Conservation (phyloP, 164 flowering plant genomes). For the Protea cynaroides region DNA sequence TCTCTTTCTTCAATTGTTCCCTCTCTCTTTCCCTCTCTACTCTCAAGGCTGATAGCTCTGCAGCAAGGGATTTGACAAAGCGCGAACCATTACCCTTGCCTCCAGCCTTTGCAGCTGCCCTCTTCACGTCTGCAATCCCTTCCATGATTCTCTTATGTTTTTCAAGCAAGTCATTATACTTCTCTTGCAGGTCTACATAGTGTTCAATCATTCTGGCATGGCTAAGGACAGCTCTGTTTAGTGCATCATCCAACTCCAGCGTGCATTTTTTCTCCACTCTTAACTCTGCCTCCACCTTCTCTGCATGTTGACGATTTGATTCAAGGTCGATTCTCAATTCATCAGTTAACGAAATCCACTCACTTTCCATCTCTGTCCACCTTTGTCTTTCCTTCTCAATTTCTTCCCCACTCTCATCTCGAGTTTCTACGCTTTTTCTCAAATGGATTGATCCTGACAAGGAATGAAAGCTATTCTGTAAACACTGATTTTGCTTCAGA, state of each 20-base stretch:
- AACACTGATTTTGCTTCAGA: conserved; percentile 59
- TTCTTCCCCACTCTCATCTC: conserved; percentile 38
- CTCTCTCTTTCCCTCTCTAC: conserved; percentile 79
- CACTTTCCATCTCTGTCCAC: conserved; percentile 96
- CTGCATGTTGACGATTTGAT: conserved; percentile 56
- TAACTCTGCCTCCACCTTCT: conserved; percentile 67
- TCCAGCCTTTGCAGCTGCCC: conserved; percentile 82
- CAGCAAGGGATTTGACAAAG: conserved; percentile 67
- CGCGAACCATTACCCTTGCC: conserved; percentile 59
- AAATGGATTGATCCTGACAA: conserved; percentile 42
- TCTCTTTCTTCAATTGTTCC: conserved; percentile 74
- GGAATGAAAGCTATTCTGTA: conserved; percentile 44
- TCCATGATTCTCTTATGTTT: conserved; percentile 68
- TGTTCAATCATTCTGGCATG: conserved; percentile 88
- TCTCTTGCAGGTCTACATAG: conserved; percentile 88
- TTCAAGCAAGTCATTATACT: conserved; percentile 55
- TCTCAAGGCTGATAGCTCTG: conserved; percentile 81
- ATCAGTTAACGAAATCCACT: conserved; percentile 94
- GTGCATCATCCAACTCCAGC: conserved; percentile 83
- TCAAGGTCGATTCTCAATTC: conserved; percentile 82
- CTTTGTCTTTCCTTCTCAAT: conserved; percentile 72
- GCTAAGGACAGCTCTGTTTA: conserved; percentile 70
- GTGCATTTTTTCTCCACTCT: conserved; percentile 63
- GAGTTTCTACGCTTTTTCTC: conserved; percentile 31
- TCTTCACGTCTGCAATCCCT: conserved; percentile 82